phyloP scores from a whole-genome alignment of 805 yeast species.

The Ogataea naganishii region DNA sequence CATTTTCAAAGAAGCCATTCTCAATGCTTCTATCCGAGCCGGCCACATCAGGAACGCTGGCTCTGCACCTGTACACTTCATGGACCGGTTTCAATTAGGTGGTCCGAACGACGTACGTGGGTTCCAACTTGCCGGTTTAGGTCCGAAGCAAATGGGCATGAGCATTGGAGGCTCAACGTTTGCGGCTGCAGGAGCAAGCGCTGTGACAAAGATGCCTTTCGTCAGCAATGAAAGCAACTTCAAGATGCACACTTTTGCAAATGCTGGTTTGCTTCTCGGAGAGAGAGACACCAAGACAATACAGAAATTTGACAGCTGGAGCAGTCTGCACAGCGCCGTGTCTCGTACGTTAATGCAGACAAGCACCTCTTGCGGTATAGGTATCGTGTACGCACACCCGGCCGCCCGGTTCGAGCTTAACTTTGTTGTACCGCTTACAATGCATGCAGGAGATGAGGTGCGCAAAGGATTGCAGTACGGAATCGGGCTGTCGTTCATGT shows the following conservation, averaged over 20 bases:
- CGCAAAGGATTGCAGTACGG: constrained; percentile 53
- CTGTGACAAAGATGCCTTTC: constrained; percentile 34
- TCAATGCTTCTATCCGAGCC: constrained; percentile 15
- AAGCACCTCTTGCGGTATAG: constrained; percentile 37
- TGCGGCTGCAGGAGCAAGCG: constrained; percentile 35
- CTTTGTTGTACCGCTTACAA: constrained; percentile 40
- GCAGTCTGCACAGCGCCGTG: constrained; percentile 5
- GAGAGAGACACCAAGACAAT: neutral
- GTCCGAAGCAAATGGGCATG: constrained; percentile 42
- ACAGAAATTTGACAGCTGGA: neutral
- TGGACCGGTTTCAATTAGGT: constrained; percentile 49
- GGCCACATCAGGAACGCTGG: constrained; percentile 17
- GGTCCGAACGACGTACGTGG: constrained; percentile 54
- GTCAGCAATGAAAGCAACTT: constrained; percentile 34
- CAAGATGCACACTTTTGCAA: constrained; percentile 38
- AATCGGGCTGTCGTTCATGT: constrained; percentile 50
- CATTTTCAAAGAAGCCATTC: constrained; percentile 7
- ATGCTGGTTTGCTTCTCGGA: too few species aligned
- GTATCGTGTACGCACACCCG: constrained; percentile 46
- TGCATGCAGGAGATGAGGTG: constrained; percentile 34
- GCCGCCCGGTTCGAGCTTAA: constrained; percentile 51
- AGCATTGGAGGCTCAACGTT: constrained; percentile 47
- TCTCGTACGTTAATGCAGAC: constrained; percentile 11
- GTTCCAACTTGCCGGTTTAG: constrained; percentile 41
- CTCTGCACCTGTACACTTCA: constrained; percentile 23